phyloP scores from a whole-genome alignment of 768 basidiomycete species.

The Russula emetica region DNA sequence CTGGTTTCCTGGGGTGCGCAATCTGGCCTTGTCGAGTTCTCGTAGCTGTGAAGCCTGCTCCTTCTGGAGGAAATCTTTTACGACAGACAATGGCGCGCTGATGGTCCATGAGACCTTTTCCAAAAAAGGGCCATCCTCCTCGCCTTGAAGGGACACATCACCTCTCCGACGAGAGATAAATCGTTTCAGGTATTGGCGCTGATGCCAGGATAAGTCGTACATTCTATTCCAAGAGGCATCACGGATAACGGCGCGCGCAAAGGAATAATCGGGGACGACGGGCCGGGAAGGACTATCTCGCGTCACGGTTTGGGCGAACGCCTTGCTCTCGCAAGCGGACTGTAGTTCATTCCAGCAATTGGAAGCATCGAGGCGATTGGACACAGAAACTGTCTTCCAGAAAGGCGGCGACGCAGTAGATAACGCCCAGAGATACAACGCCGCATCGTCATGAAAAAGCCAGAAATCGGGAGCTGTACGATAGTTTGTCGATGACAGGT shows the following conservation, averaged over 20 bases:
- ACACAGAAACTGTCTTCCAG: conserved; percentile 48
- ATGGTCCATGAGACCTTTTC: conserved; percentile 48
- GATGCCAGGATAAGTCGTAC: conserved; percentile 64
- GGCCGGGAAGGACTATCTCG: conserved; percentile 30
- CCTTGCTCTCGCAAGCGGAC: conserved; percentile 42
- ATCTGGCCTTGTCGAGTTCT: conserved; percentile 28
- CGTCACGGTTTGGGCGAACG: conserved; percentile 30
- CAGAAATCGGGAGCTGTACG: conserved; percentile 58
- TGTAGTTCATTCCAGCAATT: conserved; percentile 58
- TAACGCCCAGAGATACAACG: conserved; percentile 57
- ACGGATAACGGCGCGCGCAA: conserved; percentile 54
- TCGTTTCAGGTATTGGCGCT: conserved; percentile 58
- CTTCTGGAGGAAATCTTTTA: conserved; percentile 45
- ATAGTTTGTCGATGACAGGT: conserved; percentile 44
- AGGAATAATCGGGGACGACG: conserved; percentile 31
- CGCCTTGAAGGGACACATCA: conserved; percentile 47
- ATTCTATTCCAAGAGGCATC: conserved; percentile 53
- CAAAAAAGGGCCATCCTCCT: conserved; percentile 41
- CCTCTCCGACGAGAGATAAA: conserved; percentile 43
- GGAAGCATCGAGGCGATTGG: conserved; percentile 38
- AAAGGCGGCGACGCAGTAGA: conserved; percentile 50
- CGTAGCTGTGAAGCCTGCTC: conserved; percentile 30
- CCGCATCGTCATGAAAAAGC: conserved; percentile 52
- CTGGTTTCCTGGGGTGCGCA: conserved; percentile 9
- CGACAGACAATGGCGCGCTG: conserved; percentile 50